A percentile compares a stretch with the other conserved stretches of the same genome.
phyloP scores from a whole-genome alignment of 257 asterid genomes.

The Lithospermum erythrorhizon region DNA sequence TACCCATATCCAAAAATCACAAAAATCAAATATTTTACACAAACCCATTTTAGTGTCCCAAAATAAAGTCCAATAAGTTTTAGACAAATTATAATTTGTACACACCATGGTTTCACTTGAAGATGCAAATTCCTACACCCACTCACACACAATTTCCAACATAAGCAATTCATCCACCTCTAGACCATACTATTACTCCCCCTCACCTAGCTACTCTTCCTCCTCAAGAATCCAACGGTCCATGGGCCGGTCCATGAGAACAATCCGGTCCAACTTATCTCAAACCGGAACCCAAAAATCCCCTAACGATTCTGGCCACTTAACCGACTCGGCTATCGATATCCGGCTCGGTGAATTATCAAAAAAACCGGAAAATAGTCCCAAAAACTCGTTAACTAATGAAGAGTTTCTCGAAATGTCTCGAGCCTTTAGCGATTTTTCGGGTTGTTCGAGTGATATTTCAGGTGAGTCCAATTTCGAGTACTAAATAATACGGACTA shows the following conservation, averaged over 20 bases:
- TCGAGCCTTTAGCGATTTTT: conserved; percentile 66
- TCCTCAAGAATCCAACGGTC: conserved; percentile 20
- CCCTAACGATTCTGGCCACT: conserved; percentile 28
- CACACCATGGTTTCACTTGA: conserved; percentile 25
- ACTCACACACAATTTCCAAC: conserved; percentile 2
- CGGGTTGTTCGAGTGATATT: conserved; percentile 81
- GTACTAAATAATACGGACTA: too few species aligned
- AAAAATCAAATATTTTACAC: too few species aligned
- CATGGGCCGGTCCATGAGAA: conserved; percentile 42
- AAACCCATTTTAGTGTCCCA: too few species aligned
- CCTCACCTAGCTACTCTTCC: too few species aligned
- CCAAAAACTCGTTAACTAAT: conserved; percentile 23
- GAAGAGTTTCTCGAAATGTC: conserved; percentile 34
- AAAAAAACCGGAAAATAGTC: conserved; percentile 7
- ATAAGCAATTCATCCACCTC: conserved; percentile 9
- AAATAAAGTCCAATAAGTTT: too few species aligned
- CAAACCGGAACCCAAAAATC: conserved; percentile 21
- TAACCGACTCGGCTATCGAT: conserved; percentile 49
- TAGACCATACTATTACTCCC: conserved; percentile 25
- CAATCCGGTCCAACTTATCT: conserved; percentile 52
- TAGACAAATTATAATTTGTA: too few species aligned
- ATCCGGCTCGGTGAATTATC: conserved; percentile 66
- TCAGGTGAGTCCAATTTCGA: too few species aligned
- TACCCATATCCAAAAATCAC: too few species aligned
- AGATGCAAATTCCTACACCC: conserved; percentile 15